Conservation (phyloP, 2,329 filamentous ascomycete genomes). For the Zymoseptoria tritici region DNA sequence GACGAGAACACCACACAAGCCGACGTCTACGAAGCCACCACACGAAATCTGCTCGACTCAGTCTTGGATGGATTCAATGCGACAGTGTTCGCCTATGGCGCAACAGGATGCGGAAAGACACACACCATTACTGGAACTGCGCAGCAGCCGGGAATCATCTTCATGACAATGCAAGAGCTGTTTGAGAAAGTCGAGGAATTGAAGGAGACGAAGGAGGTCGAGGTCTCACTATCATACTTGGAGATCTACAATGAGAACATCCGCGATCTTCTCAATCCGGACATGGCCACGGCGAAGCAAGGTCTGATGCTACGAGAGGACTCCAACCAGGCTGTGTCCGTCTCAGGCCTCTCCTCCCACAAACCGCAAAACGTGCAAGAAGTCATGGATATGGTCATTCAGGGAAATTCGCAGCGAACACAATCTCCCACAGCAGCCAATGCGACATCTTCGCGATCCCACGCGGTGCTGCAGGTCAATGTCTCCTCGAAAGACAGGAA, state of each 20-base stretch:
- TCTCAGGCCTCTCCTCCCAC: constrained; percentile 84
- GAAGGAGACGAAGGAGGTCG: constrained; percentile 77
- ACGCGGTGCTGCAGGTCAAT: constrained; percentile 96
- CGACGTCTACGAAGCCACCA: constrained; percentile 93
- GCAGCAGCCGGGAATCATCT: constrained; percentile 94
- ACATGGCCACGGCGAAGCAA: constrained; percentile 67
- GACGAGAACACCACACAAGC: constrained; percentile 88
- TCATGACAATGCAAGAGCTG: constrained; percentile 96
- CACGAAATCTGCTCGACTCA: constrained; percentile 80
- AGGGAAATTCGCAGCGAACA: constrained; percentile 87
- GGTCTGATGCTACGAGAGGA: constrained; percentile 91
- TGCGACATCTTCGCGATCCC: constrained; percentile 91
- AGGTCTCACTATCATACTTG: constrained; percentile 86
- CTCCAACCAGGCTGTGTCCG: constrained; percentile 84
- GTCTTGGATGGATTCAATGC: constrained; percentile 97
- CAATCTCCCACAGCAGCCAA: constrained; percentile 97
- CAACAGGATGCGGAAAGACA: constrained; percentile 96
- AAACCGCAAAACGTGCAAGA: constrained; percentile 85
- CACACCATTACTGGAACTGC: constrained; percentile 89
- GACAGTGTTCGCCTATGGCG: constrained; percentile 96
- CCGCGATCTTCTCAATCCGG: constrained; percentile 82
- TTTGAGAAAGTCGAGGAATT: constrained; percentile 93
- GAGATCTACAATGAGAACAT: constrained; percentile 99
- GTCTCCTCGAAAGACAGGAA: constrained; percentile 90
- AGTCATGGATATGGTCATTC: constrained; percentile 98